Evolutionary conservation across 495 filamentous ascomycete genomes (phyloP).

Genomic region (Hyphodiscus hymeniophilus): DNA sequence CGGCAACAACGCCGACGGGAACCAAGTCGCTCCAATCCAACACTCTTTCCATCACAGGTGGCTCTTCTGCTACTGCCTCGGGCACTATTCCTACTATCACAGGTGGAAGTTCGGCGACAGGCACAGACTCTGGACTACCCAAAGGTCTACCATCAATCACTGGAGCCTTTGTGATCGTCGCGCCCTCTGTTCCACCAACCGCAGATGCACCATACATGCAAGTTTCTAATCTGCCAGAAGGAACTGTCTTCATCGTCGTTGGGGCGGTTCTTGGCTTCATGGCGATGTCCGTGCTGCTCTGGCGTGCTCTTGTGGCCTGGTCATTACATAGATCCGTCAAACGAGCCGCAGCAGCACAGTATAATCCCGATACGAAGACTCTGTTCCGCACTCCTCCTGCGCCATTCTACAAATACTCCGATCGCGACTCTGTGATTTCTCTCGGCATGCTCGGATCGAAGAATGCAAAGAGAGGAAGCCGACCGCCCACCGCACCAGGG

Average conservation of each 20-base stretch:
- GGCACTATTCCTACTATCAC: conserved; percentile 15
- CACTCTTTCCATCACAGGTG: conserved; percentile 19
- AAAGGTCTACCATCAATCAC: conserved; percentile 27
- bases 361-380: conserved; percentile 56
- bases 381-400: conserved; percentile 39
- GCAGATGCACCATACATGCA: conserved; percentile 90
- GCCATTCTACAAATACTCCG: conserved; percentile 49
- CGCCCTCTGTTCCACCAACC: conserved; percentile 70
- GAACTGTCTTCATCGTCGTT: conserved; percentile 92
- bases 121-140: conserved; percentile 14
- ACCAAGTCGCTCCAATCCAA: conserved; percentile 21
- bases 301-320: conserved; percentile 86
- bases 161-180: conserved; percentile 23
- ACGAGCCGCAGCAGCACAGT: conserved; percentile 65
- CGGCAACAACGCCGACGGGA: conserved; percentile 22
- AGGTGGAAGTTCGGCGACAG: conserved; percentile 8
- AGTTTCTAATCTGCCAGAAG: conserved; percentile 81
- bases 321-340: conserved; percentile 84
- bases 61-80: conserved; percentile 18
- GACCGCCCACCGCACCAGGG: conserved; percentile 37
- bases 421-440: conserved; percentile 51
- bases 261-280: conserved; percentile 81
- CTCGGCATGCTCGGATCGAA: conserved; percentile 40
- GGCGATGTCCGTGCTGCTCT: conserved; percentile 68
- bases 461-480: conserved; percentile 32